Evolutionary conservation across 768 basidiomycete genomes (phyloP).

Genomic region (Boletus coccyginus): DNA sequence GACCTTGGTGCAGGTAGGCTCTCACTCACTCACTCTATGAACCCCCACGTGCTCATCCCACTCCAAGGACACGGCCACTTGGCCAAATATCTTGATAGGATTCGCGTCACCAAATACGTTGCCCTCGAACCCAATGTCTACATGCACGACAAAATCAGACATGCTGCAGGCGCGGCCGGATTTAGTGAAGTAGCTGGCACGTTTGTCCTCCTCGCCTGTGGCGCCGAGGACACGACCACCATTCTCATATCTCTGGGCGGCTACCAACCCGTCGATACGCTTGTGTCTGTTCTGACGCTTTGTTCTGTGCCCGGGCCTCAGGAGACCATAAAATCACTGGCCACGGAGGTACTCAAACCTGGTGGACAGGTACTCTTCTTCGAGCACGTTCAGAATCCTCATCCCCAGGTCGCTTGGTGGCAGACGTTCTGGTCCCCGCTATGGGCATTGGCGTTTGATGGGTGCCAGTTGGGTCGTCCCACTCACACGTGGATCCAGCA

Average conservation of each 20-base stretch:
- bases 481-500: conserved; percentile 46
- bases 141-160: conserved; percentile 60
- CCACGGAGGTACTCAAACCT: conserved; percentile 53
- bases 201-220: conserved; percentile 57
- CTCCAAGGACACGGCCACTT: conserved; percentile 62
- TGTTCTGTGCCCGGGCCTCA: conserved; percentile 63
- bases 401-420: conserved; percentile 62
- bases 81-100: conserved; percentile 54
- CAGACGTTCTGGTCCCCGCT: conserved; percentile 71
- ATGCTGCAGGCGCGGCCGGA: conserved; percentile 47
- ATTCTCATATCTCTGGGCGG: conserved; percentile 44
- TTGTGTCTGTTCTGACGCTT: conserved; percentile 63
- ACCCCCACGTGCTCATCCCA: neutral
- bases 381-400: conserved; percentile 64
- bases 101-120: conserved; percentile 58
- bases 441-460: conserved; percentile 59
- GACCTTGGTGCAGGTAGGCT: conserved; percentile 64
- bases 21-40: neutral
- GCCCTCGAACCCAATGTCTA: conserved; percentile 67
- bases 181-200: conserved; percentile 51
- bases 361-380: conserved; percentile 66
- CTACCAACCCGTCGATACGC: conserved; percentile 48
- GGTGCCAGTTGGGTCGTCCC: conserved; percentile 61
- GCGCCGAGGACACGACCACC: conserved; percentile 53
- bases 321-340: conserved; percentile 43